Evolutionary conservation across 2,329 filamentous ascomycete genomes (phyloP), one percentile per base, ranked within the genome.

Genomic region (Neofusicoccum kwambonambiense): DNA sequence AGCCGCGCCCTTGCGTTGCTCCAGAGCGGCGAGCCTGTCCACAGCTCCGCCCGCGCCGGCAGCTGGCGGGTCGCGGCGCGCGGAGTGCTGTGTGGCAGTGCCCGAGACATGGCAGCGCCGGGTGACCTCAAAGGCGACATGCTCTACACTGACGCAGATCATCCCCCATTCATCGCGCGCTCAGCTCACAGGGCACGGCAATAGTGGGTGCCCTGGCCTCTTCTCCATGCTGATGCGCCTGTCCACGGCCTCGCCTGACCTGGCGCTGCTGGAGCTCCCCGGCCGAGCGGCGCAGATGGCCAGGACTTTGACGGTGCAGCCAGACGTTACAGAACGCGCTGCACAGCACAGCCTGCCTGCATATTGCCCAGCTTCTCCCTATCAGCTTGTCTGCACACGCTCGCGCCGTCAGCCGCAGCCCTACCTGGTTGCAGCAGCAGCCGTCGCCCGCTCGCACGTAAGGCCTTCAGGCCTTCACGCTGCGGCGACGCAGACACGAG

Each of bases 191-290:
- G 13, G 39, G 54, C 22, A 39, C 13, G 15, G 39, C 41, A 35
- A 34, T n/a, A 49, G 45, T 49, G 45, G 44, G 45, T 4, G 22
- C 12, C 51, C 31, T 17, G 34, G n/a, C 50, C 39, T 11, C 37
- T 57, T 57, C 39, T 22, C 54, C 54, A 57, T 57, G 52, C 52
- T 17, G 52, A 41, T 42, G 52, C 17, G 51, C 52, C 52, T 52
- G 50, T 39, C 31, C 50, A 31, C 15, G 35, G n/a, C 4, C 39
- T 57, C 54, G 54, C 54, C 39, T 58, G 54, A 45, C 54, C 39
- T 58, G 54, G 39, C 54, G 37, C 37, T 12, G 37, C 27, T 31
- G 37, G 13, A 39, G 44, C 54, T 37, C 54, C 47, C 47, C 47
- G 47, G 47, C 47, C 47, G 47, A 51, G 27, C 49, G 49, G 49